Conservation (phyloP, 176 grass and related monocot genomes). For the Dendrocalamus sinicus region DNA sequence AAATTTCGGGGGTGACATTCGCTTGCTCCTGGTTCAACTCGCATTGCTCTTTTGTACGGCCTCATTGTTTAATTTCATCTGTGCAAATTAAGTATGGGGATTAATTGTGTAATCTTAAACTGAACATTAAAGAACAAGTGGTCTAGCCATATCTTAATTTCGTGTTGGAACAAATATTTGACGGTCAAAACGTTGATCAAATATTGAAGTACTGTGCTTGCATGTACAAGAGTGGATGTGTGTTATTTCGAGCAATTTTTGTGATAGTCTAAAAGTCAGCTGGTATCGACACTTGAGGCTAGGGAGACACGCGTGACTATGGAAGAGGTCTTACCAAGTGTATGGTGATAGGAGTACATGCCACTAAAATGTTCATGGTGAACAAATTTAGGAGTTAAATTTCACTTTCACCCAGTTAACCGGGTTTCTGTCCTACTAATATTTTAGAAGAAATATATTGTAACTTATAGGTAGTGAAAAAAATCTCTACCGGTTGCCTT, state of each 20-base stretch:
- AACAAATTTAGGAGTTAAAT: not conserved
- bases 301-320: conserved; percentile 1
- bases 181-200: conserved; percentile 37
- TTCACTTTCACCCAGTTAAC: conserved; percentile 28
- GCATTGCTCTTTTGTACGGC: not conserved
- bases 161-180: conserved; percentile 2
- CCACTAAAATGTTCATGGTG: not conserved
- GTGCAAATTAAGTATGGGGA: not conserved
- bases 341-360: not conserved
- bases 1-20: not conserved
- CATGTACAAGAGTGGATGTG: conserved; percentile 34
- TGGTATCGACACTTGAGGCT: conserved; percentile 32
- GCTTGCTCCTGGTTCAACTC: not conserved
- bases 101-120: not conserved
- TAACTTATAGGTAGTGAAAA: not conserved
- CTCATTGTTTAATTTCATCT: not conserved
- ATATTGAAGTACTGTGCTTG: not conserved
- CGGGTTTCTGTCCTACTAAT: not conserved
- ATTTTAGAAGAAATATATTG: not conserved
- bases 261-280: conserved; percentile 30
- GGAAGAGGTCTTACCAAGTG: not conserved
- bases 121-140: conserved; percentile 1
- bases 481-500: not conserved
- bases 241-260: conserved; percentile 33
- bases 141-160: not conserved